These are phyloP conservation scores for Hanseniaspora jakobsenii DNA, from an alignment of 805 yeast genomes.

Conservation along the genomic window DNA sequence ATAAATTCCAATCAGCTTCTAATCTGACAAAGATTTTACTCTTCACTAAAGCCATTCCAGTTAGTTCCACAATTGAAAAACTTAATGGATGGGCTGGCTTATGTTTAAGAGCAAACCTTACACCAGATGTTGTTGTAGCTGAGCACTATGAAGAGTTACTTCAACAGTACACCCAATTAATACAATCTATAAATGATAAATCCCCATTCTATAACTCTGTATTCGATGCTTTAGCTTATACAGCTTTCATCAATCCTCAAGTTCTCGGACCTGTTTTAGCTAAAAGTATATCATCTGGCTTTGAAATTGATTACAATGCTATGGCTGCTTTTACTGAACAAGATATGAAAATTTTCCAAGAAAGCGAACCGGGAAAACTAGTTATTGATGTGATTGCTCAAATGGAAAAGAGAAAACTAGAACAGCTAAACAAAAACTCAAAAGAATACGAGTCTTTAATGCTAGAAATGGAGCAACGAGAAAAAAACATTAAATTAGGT, in stretches of 20 bases:
- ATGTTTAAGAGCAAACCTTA: conserved; percentile 45
- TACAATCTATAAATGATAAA: conserved; percentile 18
- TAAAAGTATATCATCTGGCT: conserved; percentile 33
- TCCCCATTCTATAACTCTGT: conserved; percentile 33
- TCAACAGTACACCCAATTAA: background rate
- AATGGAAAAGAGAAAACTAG: conserved; percentile 35
- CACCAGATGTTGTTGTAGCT: conserved; percentile 50
- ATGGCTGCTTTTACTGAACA: conserved; percentile 35
- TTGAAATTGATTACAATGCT: conserved; percentile 26
- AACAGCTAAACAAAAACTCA: conserved; percentile 48
- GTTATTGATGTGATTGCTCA: conserved; percentile 42
- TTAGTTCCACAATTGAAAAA: conserved; percentile 28
- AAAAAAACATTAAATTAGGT: conserved; percentile 49
- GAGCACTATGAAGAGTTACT: conserved; percentile 19
- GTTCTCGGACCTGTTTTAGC: conserved; percentile 41
- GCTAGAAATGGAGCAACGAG: conserved; percentile 81
- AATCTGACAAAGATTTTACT: conserved; percentile 32
- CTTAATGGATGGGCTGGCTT: conserved; percentile 68
- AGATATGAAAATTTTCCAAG: conserved; percentile 50
- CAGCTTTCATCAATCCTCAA: conserved; percentile 50
- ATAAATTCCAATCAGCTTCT: conserved; percentile 23
- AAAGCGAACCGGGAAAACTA: conserved; percentile 52
- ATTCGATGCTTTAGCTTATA: conserved; percentile 40
- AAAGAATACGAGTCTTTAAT: conserved; percentile 74
- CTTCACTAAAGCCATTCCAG: conserved; percentile 30